Conservation (phyloP, 495 filamentous ascomycete species). For the Hypomontagnella submonticulosa region DNA sequence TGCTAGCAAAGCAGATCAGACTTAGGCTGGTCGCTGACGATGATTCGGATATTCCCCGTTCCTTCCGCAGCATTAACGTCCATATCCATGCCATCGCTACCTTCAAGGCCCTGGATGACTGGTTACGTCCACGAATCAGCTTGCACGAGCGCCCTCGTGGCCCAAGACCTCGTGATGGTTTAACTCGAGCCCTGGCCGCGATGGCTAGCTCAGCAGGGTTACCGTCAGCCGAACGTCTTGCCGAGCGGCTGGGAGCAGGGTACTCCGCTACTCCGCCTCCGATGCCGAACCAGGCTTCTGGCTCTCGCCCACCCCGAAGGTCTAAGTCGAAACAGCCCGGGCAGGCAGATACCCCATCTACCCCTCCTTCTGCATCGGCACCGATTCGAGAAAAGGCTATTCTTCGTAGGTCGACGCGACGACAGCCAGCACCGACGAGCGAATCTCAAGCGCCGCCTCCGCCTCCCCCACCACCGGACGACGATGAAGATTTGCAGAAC, state of each 20-base stretch:
- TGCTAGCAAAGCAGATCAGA: constrained; percentile 95
- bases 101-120: constrained; percentile 97
- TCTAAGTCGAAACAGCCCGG: constrained; percentile 60
- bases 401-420: constrained; percentile 65
- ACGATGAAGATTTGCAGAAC: constrained; percentile 67
- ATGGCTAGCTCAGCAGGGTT: constrained; percentile 82
- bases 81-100: constrained; percentile 98
- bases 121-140: constrained; percentile 88
- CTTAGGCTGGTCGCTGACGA: constrained; percentile 92
- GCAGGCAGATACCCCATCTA: constrained; percentile 48
- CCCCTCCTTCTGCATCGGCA: constrained; percentile 48
- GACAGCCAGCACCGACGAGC: constrained; percentile 58
- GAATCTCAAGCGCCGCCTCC: constrained; percentile 59
- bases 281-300: constrained; percentile 50
- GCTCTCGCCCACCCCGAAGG: constrained; percentile 56
- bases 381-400: constrained; percentile 61
- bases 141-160: constrained; percentile 81
- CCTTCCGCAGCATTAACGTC: constrained; percentile 94
- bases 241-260: constrained; percentile 51
- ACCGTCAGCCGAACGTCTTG: constrained; percentile 57
- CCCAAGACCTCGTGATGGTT: constrained; percentile 72
- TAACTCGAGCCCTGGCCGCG: constrained; percentile 74
- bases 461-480: constrained; percentile 62
- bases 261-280: constrained; percentile 50
- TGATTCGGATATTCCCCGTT: constrained; percentile 83